A percentile compares a stretch with the other conserved stretches of the same genome.
Conservation (phyloP, 2,329 filamentous ascomycete species). For the Diaporthe vexans region DNA sequence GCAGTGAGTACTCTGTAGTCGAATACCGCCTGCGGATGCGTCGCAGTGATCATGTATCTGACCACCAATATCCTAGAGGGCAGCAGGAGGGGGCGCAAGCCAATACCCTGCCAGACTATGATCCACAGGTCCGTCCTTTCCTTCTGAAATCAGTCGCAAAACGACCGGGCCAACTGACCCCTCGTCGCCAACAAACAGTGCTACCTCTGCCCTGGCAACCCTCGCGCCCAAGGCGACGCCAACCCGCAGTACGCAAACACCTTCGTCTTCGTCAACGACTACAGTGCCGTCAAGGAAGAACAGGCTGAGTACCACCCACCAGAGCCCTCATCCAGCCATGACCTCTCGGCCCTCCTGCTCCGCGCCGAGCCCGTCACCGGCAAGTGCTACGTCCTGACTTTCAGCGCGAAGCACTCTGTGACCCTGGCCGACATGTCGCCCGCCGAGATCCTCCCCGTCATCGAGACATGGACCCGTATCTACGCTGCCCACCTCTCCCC, state of each 20-base stretch:
- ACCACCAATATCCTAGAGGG: slow-evolving; percentile 65
- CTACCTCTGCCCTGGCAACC: slow-evolving; percentile 94
- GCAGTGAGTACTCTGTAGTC: slow-evolving; percentile 76
- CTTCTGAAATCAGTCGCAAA: background rate
- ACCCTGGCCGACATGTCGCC: slow-evolving; percentile 92
- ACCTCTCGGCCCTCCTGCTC: slow-evolving; percentile 81
- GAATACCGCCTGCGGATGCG: background rate
- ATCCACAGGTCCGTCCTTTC: slow-evolving; percentile 70
- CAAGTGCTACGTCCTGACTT: slow-evolving; percentile 97
- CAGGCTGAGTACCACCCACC: slow-evolving; percentile 80
- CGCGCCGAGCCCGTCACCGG: slow-evolving; percentile 89
- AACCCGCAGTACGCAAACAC: slow-evolving; percentile 91
- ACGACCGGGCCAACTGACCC: background rate
- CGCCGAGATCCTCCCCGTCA: slow-evolving; percentile 82
- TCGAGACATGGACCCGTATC: slow-evolving; percentile 92
- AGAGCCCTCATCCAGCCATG: slow-evolving; percentile 56
- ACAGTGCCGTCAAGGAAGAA: slow-evolving; percentile 94
- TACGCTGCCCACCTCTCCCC: slow-evolving; percentile 86
- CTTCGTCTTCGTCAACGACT: slow-evolving; percentile 97
- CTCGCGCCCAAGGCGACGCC: slow-evolving; percentile 85
- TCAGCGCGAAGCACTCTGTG: slow-evolving; percentile 89
- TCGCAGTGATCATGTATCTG: background rate
- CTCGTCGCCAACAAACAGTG: slow-evolving; percentile 68
- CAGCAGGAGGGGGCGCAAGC: slow-evolving; percentile 81
- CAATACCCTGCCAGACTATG: slow-evolving; percentile 82